Conservation (phyloP, 1,284 basidiomycete species). For the Tilletia caries region DNA sequence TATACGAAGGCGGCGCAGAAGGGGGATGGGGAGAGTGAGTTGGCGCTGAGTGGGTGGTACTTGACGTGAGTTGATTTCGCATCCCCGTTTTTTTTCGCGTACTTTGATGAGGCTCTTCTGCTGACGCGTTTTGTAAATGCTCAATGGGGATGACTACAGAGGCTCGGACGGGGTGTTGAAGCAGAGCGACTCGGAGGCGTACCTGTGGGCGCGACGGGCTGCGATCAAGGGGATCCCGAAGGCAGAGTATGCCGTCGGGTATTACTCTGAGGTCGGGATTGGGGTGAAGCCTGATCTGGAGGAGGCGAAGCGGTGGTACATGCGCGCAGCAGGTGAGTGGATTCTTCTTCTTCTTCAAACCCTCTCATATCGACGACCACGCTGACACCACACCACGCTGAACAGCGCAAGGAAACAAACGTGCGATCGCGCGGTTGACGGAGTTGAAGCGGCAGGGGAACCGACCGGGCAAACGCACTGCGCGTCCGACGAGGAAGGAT, state of each 20-base stretch:
- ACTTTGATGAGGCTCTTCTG: not conserved
- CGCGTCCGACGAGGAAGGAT: constrained; percentile 40
- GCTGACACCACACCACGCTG: not conserved
- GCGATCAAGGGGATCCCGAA: constrained; percentile 57
- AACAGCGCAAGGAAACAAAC: constrained; percentile 85
- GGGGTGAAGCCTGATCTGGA: constrained; percentile 93
- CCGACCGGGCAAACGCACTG: constrained; percentile 31
- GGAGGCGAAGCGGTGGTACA: constrained; percentile 97
- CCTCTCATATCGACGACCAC: not conserved
- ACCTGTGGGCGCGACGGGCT: constrained; percentile 60
- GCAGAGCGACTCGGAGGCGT: constrained; percentile 95
- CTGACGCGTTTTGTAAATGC: not conserved
- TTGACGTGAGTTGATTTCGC: constrained; percentile 59
- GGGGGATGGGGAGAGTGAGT: constrained; percentile 87
- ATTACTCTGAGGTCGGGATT: constrained; percentile 96
- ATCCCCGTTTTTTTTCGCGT: not conserved
- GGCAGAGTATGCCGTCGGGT: constrained; percentile 73
- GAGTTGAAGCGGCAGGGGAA: constrained; percentile 60
- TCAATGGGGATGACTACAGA: too few relatives aligned
- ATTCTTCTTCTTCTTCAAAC: not conserved
- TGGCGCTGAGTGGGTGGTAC: constrained; percentile 97
- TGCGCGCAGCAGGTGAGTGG: constrained; percentile 62
- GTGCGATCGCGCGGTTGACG: constrained; percentile 88
- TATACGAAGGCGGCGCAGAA: constrained; percentile 97
- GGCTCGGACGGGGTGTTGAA: constrained; percentile 81